Conservation (phyloP, 225 moss, liverwort and hornwort species). For the Physcomitrium patens region DNA sequence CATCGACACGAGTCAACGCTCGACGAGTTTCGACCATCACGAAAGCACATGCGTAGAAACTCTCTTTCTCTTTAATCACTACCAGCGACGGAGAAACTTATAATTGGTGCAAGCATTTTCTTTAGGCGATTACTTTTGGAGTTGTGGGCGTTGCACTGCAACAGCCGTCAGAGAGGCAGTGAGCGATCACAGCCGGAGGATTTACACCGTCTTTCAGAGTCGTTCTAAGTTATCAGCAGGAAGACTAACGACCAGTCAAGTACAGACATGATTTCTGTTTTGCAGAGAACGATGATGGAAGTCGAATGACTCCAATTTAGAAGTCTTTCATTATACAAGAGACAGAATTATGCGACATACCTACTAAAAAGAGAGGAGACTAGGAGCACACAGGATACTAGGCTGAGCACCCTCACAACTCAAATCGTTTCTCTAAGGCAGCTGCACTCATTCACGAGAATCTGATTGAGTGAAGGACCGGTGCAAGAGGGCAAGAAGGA, state of each 20-base stretch:
- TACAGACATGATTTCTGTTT: not conserved
- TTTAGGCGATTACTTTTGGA: not conserved
- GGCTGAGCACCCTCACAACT: not conserved
- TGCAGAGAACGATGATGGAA: not conserved
- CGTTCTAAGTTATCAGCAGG: not conserved
- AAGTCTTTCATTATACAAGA: not conserved
- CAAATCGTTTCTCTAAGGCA: too few relatives aligned
- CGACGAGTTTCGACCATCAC: not conserved
- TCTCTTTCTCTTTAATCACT: not conserved
- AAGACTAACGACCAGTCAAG: not conserved
- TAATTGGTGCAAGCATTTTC: not conserved
- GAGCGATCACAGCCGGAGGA: not conserved
- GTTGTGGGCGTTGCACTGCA: not conserved
- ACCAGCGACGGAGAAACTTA: too few relatives aligned
- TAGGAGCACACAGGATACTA: not conserved
- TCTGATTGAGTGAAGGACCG: too few relatives aligned
- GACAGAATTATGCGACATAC: not conserved
- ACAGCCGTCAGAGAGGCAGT: not conserved
- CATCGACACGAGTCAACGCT: not conserved
- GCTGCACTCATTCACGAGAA: too few relatives aligned
- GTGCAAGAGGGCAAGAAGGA: too few relatives aligned
- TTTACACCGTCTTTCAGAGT: too few relatives aligned
- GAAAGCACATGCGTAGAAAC: slow-evolving; percentile 6
- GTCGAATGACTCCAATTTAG: too few relatives aligned
- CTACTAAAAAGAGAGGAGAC: not conserved